A percentile compares a stretch with the other conserved stretches of the same genome.
These are phyloP conservation scores for Salix udensis DNA, from an alignment of 345 rosid species.

Conservation along the genomic window DNA sequence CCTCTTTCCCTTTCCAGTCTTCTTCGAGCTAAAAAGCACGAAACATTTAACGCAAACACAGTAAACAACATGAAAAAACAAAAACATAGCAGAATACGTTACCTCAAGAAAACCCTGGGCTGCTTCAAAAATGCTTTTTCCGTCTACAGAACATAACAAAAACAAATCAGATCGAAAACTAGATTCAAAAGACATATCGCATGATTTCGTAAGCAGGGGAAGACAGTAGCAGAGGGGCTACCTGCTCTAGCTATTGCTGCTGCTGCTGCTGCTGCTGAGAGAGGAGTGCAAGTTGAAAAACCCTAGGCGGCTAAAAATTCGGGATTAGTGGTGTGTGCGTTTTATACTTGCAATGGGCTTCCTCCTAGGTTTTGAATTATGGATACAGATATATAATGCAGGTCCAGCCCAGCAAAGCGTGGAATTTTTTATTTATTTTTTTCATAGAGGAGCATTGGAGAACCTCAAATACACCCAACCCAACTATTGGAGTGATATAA, in stretches of 20 bases:
- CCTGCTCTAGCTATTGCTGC: constrained; percentile 20
- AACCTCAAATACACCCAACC: too few species aligned
- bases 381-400: background rate
- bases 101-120: constrained; percentile 80
- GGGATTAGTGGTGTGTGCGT: rapidly evolving
- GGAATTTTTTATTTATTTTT: background rate
- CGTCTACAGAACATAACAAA: background rate
- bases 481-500: too few species aligned
- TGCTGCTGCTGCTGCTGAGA: background rate
- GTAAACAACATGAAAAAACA: background rate
- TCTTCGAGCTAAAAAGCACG: constrained; percentile 53
- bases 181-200: background rate
- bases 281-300: background rate
- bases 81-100: background rate
- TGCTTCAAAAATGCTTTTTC: constrained; percentile 88
- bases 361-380: background rate
- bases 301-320: background rate
- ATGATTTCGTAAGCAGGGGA: too few species aligned
- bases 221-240: background rate
- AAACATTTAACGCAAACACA: background rate
- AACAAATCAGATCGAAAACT: background rate
- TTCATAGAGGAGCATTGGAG: too few species aligned
- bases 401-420: background rate
- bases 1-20: constrained; percentile 77
- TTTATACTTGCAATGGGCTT: background rate